Base-by-base conservation (phyloP, 306 rosid species). In the Hippophae gyantsensis region DNA sequence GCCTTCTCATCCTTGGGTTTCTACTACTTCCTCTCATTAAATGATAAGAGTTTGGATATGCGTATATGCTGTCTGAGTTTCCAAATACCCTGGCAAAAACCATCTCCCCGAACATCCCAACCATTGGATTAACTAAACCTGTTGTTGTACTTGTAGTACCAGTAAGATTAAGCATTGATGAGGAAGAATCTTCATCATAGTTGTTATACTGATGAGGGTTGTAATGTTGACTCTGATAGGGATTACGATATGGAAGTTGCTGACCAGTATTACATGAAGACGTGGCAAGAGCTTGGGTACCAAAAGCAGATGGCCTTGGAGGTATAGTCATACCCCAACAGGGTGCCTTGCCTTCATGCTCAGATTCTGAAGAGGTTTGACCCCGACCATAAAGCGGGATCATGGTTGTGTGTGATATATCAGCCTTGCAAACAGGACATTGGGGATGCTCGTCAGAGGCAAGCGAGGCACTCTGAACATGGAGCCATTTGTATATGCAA, bases 341-440 rank as follows among this genome's bases (percentile, higher is more conserved):
- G 13, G 68, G 48, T 18, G 84, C 55, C 68, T 77, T 75, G 9
- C 60, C 73, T 56, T 75, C 81, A 0, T 9, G 54, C 57, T 60
- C 72, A 10, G 61, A 10, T 57, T 75, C 81, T 11, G 74, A 47
- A 3, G 72, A 43, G 46, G 72, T 10, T 50, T 78, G 80, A 64
- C 96, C 92, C 6, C 94, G 81, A 55, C 90, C 95, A 13, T 86
- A 93, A 8, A 93, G 77, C 8, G 99, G 99, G 25, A 89, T 82
- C 95, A 93, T 76, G 59, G 95, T 67, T 48, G 76, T 74, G 67
- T 82, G 86, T 44, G 94, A 86, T 72, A 88, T 86, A 54, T 78
- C 78, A 47, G 87, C 88, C 74, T 89, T 88, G 77, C 99, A 93
- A 58, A 93, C 97, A 10, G 99, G 97, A 75, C 99, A 93, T 57